Evolutionary conservation across 164 flowering plant species (phyloP), one percentile per base, ranked within the genome.

Genomic region (Nelumbo lutea): DNA sequence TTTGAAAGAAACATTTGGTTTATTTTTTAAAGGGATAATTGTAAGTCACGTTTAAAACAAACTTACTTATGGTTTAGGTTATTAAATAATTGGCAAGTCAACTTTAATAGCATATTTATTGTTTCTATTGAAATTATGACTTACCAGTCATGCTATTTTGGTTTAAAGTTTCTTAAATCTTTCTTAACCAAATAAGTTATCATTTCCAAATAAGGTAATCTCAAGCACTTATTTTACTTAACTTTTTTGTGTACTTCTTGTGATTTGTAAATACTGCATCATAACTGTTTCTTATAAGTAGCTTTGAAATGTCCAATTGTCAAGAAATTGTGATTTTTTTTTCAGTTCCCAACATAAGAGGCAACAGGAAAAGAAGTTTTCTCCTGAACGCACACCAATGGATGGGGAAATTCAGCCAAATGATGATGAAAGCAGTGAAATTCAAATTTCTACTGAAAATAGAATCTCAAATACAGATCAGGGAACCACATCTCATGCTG

Each of bases 301-400:
- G 38, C 59, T 9, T 39, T 42, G 64, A 53, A 4, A 38, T 42
- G 27, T 27, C 4, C 6, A 58, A 73, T 58, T 68, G 64, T 56
- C 69, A 59, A 45, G 3, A 53, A 9, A 15, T 61, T 65, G 60
- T 50, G 53, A 60, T 68, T 44, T 69, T 68, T 44, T 69, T 3
- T 80, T 76, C 87, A 90, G 96, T 71, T 85, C 86, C 9, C 86
- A 76, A 64, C 78, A 72, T 9, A 87, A 77, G 84, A 88, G 82
- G 72, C 85, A 83, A 38, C 80, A 73, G 11, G 63, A 72, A 42
- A 93, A 87, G 83, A 86, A 85, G 77, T 56, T 70, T 2, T 66
- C 83, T 59, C 76, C 76, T 40, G 77, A 81, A 65, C 75, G 51
- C 46, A 69, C 66, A 64, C 82, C 83, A 14, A 57, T 73, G 38